Base-by-base conservation (phyloP, 2,329 filamentous ascomycete species). In the Aureobasidium subglaciale region DNA sequence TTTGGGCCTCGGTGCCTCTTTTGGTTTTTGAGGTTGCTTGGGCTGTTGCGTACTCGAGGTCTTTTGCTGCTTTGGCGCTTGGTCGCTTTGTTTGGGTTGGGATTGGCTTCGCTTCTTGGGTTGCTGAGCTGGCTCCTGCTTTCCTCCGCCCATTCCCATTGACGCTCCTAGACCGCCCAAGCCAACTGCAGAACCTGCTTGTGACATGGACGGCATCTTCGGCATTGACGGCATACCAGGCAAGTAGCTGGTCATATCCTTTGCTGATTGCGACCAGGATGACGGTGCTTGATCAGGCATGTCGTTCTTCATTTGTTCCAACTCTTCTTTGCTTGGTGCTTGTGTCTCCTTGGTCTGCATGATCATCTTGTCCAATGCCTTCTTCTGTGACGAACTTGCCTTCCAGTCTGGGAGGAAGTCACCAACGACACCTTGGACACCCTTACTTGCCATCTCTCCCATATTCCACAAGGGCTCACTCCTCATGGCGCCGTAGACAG, bases 331-430 rank as follows among this genome's bases (percentile, higher is more conserved):
- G 2, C 55, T 63, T 0, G 68, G 68, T 15, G 65, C 64, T 20
- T 69, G 65, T 11, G 63, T 67, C 35, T 68, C 67, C 29, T 64
- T 68, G 2, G 62, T 63, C 56, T 70, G 68, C 63, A 65, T 67
- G 7, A 70, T 62, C 68, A 70, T 69, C 59, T 70, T 70, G 42
- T 70, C 68, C 42, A 71, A 50, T 4, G 68, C 64, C 48, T 64
- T 68, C 57, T 67, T 68, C 27, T 71, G 68, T n/a, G 64, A 57
- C 7, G 65, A 61, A 2, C 66, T 65, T 1, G 67, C 64, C 24
- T 65, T 65, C 67, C 67, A 68, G 37, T 68, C 65, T 1, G 68
- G 68, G 2, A 54, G 29, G 50, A 69, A 64, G 49, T 71, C 68
- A 1, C 68, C 68, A 18, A 68, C 55, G 1, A 69, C 63, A 9